These are phyloP conservation scores for Aspergillus sp. DNA, from an alignment of 2,329 filamentous ascomycete species.

Conservation along the genomic window DNA sequence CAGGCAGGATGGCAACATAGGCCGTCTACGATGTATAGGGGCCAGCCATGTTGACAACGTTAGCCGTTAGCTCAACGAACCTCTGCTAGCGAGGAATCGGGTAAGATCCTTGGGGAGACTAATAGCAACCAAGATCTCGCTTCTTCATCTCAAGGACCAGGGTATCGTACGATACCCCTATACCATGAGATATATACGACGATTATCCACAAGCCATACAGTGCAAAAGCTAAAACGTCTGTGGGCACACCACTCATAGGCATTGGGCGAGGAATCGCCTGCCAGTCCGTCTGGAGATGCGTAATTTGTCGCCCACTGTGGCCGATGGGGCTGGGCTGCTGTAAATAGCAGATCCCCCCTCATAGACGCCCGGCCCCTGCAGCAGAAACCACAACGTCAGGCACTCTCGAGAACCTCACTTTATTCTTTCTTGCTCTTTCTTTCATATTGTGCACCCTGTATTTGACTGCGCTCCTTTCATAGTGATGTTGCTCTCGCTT, in stretches of 20 bases:
- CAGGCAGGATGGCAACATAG: too few species aligned
- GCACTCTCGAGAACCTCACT: slow-evolving; percentile 13
- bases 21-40: too few species aligned
- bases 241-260: not conserved
- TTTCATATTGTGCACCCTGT: not conserved
- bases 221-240: not conserved
- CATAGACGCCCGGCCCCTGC: slow-evolving; percentile 15
- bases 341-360: slow-evolving; percentile 18
- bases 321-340: slow-evolving; percentile 4
- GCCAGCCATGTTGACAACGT: too few species aligned
- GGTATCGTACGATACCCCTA: not conserved
- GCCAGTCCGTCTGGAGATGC: not conserved
- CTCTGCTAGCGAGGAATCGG: too few species aligned
- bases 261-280: not conserved
- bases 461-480: slow-evolving; percentile 1
- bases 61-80: too few species aligned
- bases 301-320: not conserved
- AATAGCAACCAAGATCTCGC: not conserved
- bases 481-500: not conserved
- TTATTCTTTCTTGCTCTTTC: slow-evolving; percentile 3
- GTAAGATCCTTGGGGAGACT: too few species aligned
- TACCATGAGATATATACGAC: not conserved
- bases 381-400: slow-evolving; percentile 27
- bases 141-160: not conserved
- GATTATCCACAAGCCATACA: not conserved